Base-by-base conservation (phyloP, 1,284 basidiomycete genomes). In the Puccinia horiana region DNA sequence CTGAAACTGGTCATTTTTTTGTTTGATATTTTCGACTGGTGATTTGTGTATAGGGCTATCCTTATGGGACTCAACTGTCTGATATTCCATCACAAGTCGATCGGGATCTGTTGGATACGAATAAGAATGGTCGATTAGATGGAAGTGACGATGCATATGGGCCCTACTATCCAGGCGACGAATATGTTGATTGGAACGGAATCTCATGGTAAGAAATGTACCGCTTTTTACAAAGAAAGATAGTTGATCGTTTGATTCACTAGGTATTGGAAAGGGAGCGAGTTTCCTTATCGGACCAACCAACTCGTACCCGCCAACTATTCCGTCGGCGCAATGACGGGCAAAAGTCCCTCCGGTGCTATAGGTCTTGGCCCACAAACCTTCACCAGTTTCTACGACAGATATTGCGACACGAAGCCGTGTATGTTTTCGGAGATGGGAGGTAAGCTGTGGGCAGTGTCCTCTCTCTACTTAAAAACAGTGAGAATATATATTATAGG, bases 111-210 rank as follows among this genome's bases (percentile, higher is more conserved):
- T 83, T 87, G 56, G 86, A 87, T 77, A 87, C 86, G 26, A 84
- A 85, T 78, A 67, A 74, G 23, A 83, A 86, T 74, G 85, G 85
- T 6, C 49, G 72, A 42, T 65, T 86, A 37, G 83, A 84, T 35
- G 72, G 70, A 9, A 79, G 26, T 5, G 86, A 87, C 75, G 85
- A 86, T 72, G 58, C 86, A 5, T 83, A 85, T 81, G 20, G 83
- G 26, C 85, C 86, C 16, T 87, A 85, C 82, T 84, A 85, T 67
- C 86, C 86, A 1, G 86, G 86, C 4, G 85, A 85, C 81, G 83
- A 83, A 20, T 77, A 83, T 32, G 86, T 87, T 44, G 86, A 87
- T 82, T 87, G 86, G 86, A 85, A 85, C 73, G 86, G 85, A 1
- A 58, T 87, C 37, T 87, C 86, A 18, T 83, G 61, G 37, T 80